phyloP scores from a whole-genome alignment of 768 basidiomycete genomes.

The Leccinellum rugosiceps region DNA sequence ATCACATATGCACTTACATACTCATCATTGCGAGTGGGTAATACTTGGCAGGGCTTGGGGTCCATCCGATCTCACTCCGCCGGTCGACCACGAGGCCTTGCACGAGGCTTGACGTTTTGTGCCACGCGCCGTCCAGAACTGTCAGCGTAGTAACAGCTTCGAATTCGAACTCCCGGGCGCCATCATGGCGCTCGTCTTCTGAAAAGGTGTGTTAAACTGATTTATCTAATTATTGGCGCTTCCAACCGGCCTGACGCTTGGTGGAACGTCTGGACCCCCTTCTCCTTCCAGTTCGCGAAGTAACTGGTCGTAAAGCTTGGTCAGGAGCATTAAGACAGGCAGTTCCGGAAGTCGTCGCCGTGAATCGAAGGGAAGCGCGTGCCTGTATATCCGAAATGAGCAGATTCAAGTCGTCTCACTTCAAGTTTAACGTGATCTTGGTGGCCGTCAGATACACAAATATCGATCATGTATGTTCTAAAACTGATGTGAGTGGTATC shows the following conservation, averaged over 20 bases:
- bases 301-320: no score
- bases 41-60: no score
- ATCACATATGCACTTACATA: no score
- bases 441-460: background rate
- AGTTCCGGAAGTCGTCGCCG: background rate
- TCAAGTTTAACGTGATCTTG: background rate
- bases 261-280: background rate
- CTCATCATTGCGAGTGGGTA: no score
- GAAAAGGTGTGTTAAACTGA: background rate
- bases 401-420: background rate
- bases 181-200: background rate
- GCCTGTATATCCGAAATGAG: no score
- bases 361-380: no score
- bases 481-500: background rate
- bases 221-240: background rate
- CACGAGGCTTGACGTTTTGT: background rate
- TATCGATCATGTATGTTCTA: background rate
- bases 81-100: background rate
- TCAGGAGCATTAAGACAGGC: background rate
- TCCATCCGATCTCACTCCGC: background rate
- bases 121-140: no score
- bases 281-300: background rate
- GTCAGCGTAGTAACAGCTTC: background rate
- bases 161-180: background rate
- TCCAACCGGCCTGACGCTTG: background rate